Evolutionary conservation across 129 eudicot genomes (phyloP).

Genomic region (Artemisia annua): DNA sequence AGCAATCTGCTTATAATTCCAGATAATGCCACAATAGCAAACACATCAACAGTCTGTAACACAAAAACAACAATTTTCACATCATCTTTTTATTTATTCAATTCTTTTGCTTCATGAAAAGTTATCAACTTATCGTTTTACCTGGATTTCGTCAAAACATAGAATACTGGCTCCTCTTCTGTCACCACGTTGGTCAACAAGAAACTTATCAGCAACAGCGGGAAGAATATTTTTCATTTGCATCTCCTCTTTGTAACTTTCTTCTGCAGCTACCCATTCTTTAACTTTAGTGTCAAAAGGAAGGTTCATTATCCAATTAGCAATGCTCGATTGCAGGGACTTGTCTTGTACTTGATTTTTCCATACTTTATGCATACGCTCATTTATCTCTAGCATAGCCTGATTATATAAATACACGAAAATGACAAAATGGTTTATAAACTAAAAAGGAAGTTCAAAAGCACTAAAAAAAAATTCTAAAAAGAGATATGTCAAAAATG

Average conservation of each 20-base stretch:
- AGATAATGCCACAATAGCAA: constrained; percentile 95
- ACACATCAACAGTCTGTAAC: constrained; percentile 93
- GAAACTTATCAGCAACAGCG: constrained; percentile 92
- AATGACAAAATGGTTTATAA: background rate
- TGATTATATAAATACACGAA: constrained; percentile 32
- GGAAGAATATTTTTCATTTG: constrained; percentile 95
- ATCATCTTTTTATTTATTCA: background rate
- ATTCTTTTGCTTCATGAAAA: no score
- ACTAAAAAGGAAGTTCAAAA: background rate
- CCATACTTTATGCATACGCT: constrained; percentile 89
- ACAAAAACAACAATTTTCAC: constrained; percentile 25
- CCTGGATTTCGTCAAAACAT: constrained; percentile 99
- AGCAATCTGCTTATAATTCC: constrained; percentile 93
- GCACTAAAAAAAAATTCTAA: background rate
- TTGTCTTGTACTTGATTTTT: constrained; percentile 75
- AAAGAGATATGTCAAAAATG: background rate
- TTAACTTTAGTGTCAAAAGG: constrained; percentile 82
- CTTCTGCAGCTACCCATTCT: constrained; percentile 97
- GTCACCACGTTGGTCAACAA: constrained; percentile 51
- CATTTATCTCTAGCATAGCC: constrained; percentile 96
- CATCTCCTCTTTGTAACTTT: constrained; percentile 72
- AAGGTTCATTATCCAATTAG: constrained; percentile 86
- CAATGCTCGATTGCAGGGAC: constrained; percentile 65
- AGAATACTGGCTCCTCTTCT: constrained; percentile 79
- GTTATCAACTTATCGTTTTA: background rate